Evolutionary conservation across 495 filamentous ascomycete species (phyloP).

Genomic region (Extremus antarcticus): DNA sequence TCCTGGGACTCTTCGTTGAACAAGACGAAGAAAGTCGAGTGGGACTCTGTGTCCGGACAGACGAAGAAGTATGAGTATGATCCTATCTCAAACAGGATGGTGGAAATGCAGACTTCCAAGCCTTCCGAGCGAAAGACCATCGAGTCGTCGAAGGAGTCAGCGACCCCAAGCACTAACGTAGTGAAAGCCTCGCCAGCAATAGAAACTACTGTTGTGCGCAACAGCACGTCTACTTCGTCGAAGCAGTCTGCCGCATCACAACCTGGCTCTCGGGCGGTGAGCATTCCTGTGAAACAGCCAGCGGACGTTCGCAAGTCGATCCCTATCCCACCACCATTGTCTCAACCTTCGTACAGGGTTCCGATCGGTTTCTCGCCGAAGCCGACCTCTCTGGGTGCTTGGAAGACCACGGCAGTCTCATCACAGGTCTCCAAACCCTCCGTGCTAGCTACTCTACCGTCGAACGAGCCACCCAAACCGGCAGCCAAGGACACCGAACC

Average conservation of each 20-base stretch:
- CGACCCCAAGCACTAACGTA: background rate
- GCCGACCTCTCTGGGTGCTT: background rate
- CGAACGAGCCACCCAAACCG: background rate
- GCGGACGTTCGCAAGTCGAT: background rate
- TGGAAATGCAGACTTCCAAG: slow-evolving; percentile 3
- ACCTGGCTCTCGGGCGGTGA: background rate
- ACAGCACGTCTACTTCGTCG: background rate
- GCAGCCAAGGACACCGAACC: background rate
- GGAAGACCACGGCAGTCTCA: background rate
- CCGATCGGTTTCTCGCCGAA: background rate
- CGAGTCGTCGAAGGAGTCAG: background rate
- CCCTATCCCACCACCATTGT: slow-evolving; percentile 1
- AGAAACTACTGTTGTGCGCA: background rate
- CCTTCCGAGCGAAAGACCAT: background rate
- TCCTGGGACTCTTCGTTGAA: slow-evolving; percentile 17
- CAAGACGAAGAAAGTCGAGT: slow-evolving; percentile 10
- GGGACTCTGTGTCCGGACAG: slow-evolving; percentile 12
- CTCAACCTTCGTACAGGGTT: background rate
- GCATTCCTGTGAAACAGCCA: slow-evolving; percentile 10
- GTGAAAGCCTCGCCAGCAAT: background rate
- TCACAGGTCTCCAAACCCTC: background rate
- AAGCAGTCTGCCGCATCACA: background rate
- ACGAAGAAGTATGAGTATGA: slow-evolving; percentile 15
- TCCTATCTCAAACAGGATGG: slow-evolving; percentile 20
- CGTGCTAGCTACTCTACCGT: slow-evolving; percentile 7